Percentiles rank a stretch among this genome's conserved stretches.
Evolutionary conservation across 2,329 filamentous ascomycete genomes (phyloP).

Genomic region (Zarea fungicola): DNA sequence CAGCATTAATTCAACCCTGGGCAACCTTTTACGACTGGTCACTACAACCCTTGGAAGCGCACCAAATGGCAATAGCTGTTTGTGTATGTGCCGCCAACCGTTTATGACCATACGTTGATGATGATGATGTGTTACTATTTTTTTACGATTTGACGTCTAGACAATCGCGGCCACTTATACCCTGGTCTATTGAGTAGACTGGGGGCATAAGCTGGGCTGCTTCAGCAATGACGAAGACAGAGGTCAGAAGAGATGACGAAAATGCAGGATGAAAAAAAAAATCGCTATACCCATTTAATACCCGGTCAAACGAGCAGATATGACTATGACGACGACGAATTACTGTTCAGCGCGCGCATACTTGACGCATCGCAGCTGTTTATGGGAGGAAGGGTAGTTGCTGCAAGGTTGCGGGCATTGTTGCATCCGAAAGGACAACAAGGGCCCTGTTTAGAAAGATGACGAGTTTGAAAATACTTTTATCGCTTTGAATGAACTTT

Average conservation of each 20-base stretch:
- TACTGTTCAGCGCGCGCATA: slow-evolving; percentile 7
- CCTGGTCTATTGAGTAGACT: neutral
- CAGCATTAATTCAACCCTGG: slow-evolving; percentile 36
- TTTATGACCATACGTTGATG: slow-evolving; percentile 36
- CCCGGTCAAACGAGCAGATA: slow-evolving; percentile 31
- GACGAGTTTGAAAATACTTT: slow-evolving; percentile 3
- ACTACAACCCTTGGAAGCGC: slow-evolving; percentile 22
- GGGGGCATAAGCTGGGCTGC: neutral
- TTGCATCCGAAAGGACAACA: neutral
- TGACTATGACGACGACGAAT: slow-evolving; percentile 28
- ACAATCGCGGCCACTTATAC: slow-evolving; percentile 22
- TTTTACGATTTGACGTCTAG: slow-evolving; percentile 44
- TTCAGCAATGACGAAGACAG: slow-evolving; percentile 11
- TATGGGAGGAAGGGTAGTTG: slow-evolving; percentile 20
- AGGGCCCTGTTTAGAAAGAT: slow-evolving; percentile 1
- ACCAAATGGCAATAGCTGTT: neutral
- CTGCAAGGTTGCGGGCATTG: slow-evolving; percentile 16
- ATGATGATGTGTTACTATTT: slow-evolving; percentile 34
- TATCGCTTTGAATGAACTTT: neutral
- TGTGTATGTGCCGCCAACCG: slow-evolving; percentile 1
- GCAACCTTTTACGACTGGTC: slow-evolving; percentile 33
- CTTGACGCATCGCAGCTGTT: slow-evolving; percentile 11
- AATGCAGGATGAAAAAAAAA: slow-evolving; percentile 12
- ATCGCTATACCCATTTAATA: slow-evolving; percentile 36
- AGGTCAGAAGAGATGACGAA: slow-evolving; percentile 7